These are phyloP conservation scores for Colletotrichum scovillei DNA, from an alignment of 2,329 filamentous ascomycete genomes.

Conservation along the genomic window DNA sequence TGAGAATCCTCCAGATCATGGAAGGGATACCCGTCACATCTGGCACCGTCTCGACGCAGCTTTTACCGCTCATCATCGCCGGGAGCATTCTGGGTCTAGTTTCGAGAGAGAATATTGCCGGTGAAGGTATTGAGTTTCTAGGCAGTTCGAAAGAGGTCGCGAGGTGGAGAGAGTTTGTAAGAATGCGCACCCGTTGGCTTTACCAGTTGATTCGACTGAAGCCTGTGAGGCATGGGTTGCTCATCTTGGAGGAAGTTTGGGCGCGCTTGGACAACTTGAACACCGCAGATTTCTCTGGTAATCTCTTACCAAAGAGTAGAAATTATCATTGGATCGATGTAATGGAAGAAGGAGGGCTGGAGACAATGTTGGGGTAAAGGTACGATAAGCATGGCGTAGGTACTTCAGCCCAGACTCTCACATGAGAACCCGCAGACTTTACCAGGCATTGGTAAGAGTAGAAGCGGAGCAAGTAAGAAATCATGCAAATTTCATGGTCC, in stretches of 20 bases:
- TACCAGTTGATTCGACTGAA: background rate
- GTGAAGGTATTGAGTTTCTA: too few relatives aligned
- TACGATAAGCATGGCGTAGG: background rate
- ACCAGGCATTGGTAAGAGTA: background rate
- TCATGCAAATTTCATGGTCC: fast-evolving
- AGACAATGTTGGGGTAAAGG: background rate
- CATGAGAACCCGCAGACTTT: background rate
- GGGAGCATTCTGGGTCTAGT: background rate
- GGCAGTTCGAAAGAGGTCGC: background rate
- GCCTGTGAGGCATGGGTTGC: background rate
- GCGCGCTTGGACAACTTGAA: background rate
- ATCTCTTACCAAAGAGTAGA: background rate
- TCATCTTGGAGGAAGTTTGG: background rate
- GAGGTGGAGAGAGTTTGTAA: background rate
- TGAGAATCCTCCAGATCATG: background rate
- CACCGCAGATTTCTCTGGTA: background rate
- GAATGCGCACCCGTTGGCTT: background rate
- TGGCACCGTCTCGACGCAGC: background rate
- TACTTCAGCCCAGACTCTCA: background rate
- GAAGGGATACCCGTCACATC: background rate
- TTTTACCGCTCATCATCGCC: background rate
- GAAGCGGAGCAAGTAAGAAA: too few relatives aligned
- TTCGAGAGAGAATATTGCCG: background rate
- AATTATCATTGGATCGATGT: background rate
- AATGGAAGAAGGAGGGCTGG: background rate